Evolutionary conservation across 352 stramenopile genomes (phyloP), one percentile per base, ranked within the genome.

Genomic region (Peronospora farinosa): DNA sequence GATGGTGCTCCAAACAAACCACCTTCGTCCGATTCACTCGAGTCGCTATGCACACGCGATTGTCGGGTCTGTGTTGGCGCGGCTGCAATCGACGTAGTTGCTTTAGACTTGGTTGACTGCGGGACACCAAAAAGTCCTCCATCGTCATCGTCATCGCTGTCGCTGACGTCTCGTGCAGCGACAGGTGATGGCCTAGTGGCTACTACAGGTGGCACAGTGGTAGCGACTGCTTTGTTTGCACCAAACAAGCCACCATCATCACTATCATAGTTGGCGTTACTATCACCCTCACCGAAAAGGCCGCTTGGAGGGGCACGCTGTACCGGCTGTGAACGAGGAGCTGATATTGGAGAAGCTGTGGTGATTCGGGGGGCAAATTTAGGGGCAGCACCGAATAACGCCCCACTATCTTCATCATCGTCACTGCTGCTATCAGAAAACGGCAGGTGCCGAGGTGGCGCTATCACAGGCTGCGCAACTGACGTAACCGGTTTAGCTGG

Each of bases 11-110:
- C 77, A 60, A 90, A 90, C 28, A 89, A 36, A 2, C 67, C 75
- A 31, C 70, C 73, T 25, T 45, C 64, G 32, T 85, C 76, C 11
- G 75, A 86, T 23, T 87, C 76, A 33, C 73, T 87, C 3, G 76
- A 84, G 37, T 84, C 71, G 15, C 71, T 84, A 32, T 60, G 45
- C 12, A 63, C 51, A 7, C 54, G 65, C n/a, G 60, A 61, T 49
- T 65, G 62, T 54, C 57, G 49, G 40, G 56, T 30, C 27, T 66
- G 65, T 16, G 51, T 31, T 37, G 60, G 21, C 10, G 23, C 17
- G 19, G 47, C 45, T 47, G 54, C 28, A 15, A 60, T 23, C 4
- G 47, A 25, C 11, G 50, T 38, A 23, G 54, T 23, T 27, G 47
- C 19, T 5, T 55, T 35, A 44, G 65, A 46, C 30, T 69, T 69